A percentile compares a stretch with the other conserved stretches of the same genome.
phyloP scores from a whole-genome alignment of 2,329 filamentous ascomycete species.

The Xylariaceae sp. region DNA sequence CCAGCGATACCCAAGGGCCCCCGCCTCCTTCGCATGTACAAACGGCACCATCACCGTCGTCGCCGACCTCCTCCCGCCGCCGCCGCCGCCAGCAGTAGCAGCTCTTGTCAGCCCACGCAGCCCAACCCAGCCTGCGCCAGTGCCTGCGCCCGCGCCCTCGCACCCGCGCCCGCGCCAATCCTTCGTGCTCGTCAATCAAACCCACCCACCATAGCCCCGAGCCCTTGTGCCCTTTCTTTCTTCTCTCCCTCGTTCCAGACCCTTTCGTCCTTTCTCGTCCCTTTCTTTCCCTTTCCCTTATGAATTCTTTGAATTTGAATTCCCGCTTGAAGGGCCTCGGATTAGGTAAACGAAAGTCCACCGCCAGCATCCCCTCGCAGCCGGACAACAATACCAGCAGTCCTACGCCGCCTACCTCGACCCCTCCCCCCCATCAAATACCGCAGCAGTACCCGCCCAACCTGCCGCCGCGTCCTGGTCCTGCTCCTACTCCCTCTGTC shows the following conservation, averaged over 20 bases:
- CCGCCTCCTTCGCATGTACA: neutral
- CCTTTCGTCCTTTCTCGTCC: constrained; percentile 15
- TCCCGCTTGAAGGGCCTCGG: constrained; percentile 71
- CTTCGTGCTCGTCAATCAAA: neutral
- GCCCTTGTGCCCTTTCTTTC: constrained; percentile 5
- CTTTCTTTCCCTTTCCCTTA: constrained; percentile 34
- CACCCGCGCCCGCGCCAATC: neutral
- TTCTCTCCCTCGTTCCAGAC: constrained; percentile 14
- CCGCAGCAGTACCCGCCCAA: constrained; percentile 34
- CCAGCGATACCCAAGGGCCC: neutral
- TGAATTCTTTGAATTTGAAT: constrained; percentile 80
- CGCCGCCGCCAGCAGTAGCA: too few relatives aligned
- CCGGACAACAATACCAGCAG: too few relatives aligned
- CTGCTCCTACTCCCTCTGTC: constrained; percentile 36
- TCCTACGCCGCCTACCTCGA: constrained; percentile 30
- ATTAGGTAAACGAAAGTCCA: constrained; percentile 73
- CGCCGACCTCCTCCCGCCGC: neutral
- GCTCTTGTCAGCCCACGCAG: neutral
- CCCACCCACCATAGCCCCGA: neutral
- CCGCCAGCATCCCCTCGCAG: constrained; percentile 49
- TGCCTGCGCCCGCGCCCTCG: neutral
- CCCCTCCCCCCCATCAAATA: constrained; percentile 40
- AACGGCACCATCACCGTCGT: neutral
- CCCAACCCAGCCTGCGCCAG: neutral
- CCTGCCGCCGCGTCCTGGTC: constrained; percentile 23